Percentiles rank a stretch among this genome's conserved stretches.
Evolutionary conservation across 176 grass and related monocot species (phyloP).

Genomic region (Aegilops umbellulata): DNA sequence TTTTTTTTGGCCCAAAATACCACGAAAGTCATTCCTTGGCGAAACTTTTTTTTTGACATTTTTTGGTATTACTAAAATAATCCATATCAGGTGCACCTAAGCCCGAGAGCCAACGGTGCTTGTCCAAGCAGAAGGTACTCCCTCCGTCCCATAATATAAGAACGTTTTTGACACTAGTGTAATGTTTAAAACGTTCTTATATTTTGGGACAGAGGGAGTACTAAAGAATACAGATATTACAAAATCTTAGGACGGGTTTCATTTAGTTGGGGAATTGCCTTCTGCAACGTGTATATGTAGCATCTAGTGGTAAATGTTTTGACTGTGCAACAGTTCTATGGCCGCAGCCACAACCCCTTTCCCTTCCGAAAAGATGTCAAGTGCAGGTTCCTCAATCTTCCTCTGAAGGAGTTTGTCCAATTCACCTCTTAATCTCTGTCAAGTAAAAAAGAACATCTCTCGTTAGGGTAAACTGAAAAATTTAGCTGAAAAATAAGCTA

Average conservation of each 20-base stretch:
- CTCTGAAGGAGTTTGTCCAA: conserved; percentile 82
- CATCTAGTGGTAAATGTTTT: conserved; percentile 50
- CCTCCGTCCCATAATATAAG: too few species aligned
- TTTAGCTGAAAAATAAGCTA: background rate
- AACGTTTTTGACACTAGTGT: too few species aligned
- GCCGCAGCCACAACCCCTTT: conserved; percentile 80
- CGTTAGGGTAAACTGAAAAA: conserved; percentile 1
- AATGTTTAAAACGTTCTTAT: too few species aligned
- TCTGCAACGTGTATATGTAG: background rate
- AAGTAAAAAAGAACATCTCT: background rate
- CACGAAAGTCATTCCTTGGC: too few species aligned
- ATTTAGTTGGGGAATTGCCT: background rate
- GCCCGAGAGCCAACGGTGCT: too few species aligned
- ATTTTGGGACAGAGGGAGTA: too few species aligned
- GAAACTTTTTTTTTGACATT: too few species aligned
- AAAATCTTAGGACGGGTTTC: background rate
- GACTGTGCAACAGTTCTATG: conserved; percentile 81
- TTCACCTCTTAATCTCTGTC: conserved; percentile 85
- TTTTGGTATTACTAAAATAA: too few species aligned
- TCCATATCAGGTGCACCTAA: too few species aligned
- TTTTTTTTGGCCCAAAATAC: too few species aligned
- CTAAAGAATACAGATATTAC: background rate
- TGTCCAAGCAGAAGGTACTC: too few species aligned
- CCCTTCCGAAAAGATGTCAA: conserved; percentile 77
- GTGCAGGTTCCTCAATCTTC: conserved; percentile 80